Percentiles rank a stretch among this genome's conserved stretches.
Conservation (phyloP, 306 rosid genomes). For the Parietaria judaica region DNA sequence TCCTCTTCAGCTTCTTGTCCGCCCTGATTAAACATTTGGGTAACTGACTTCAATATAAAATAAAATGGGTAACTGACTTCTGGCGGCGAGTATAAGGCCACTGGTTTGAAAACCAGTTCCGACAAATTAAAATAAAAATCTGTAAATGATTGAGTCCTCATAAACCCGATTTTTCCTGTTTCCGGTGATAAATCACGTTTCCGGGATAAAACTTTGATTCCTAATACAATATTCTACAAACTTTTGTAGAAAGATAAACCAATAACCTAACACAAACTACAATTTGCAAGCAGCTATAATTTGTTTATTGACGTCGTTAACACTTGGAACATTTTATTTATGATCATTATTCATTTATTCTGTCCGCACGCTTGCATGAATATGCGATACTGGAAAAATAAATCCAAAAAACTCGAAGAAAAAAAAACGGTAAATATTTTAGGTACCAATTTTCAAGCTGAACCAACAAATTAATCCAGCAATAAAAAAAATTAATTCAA, state of each 20-base stretch:
- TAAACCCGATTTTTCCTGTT: no score
- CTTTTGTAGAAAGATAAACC: not conserved
- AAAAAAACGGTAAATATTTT: not conserved
- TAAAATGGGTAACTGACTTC: no score
- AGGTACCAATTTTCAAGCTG: not conserved
- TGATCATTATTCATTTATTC: slow-evolving; percentile 1
- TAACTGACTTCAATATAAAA: no score
- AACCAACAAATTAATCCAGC: not conserved
- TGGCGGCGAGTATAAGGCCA: no score
- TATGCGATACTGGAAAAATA: not conserved
- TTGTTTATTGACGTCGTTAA: not conserved
- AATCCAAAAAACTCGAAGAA: not conserved
- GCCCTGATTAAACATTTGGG: slow-evolving; percentile 50
- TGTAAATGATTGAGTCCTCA: no score
- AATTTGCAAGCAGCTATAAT: no score
- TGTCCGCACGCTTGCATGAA: not conserved
- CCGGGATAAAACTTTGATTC: no score
- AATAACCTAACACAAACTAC: not conserved
- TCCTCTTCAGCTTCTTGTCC: slow-evolving; percentile 49
- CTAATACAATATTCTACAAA: slow-evolving; percentile 4
- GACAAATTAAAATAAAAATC: no score
- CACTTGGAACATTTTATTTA: not conserved
- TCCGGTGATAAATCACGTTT: no score
- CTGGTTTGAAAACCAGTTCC: no score
- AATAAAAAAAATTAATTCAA: not conserved